A percentile compares a stretch with the other conserved stretches of the same genome.
Conservation (phyloP, 2,329 filamentous ascomycete species). For the Alternaria angustiovoidea region DNA sequence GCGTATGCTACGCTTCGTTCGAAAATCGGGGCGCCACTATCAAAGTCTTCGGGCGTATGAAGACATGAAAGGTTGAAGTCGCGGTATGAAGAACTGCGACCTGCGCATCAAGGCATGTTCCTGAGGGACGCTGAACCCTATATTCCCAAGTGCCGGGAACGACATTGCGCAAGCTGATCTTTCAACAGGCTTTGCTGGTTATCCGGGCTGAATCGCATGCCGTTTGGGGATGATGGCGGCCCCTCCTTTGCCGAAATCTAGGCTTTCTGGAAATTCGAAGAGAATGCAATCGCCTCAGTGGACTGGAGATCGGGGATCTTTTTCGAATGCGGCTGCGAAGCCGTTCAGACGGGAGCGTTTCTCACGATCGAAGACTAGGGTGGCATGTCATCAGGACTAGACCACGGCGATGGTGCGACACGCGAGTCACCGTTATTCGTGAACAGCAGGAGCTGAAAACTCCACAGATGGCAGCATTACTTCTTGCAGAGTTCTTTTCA, state of each 20-base stretch:
- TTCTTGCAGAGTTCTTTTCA: background rate
- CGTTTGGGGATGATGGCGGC: background rate
- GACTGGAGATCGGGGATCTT: background rate
- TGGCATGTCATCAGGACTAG: background rate
- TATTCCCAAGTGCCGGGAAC: background rate
- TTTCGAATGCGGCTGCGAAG: constrained; percentile 1
- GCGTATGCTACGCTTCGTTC: background rate
- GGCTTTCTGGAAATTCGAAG: background rate
- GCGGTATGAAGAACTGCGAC: background rate
- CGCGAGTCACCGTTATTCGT: constrained; percentile 1
- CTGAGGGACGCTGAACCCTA: background rate
- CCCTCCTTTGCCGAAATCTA: background rate
- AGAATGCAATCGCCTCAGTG: background rate
- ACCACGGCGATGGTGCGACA: constrained; percentile 13
- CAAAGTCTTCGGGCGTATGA: background rate
- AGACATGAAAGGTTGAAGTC: background rate
- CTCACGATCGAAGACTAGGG: constrained; percentile 1
- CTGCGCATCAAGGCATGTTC: background rate
- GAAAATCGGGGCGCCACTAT: background rate
- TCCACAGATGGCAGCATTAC: background rate
- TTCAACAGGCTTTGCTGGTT: constrained; percentile 2
- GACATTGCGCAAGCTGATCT: background rate
- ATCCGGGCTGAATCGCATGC: background rate
- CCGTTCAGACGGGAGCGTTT: background rate
- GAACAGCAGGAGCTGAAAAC: background rate